Percentiles rank a stretch among this genome's conserved stretches.
Evolutionary conservation across 306 rosid species (phyloP).

Genomic region (Spatholobus suberectus): DNA sequence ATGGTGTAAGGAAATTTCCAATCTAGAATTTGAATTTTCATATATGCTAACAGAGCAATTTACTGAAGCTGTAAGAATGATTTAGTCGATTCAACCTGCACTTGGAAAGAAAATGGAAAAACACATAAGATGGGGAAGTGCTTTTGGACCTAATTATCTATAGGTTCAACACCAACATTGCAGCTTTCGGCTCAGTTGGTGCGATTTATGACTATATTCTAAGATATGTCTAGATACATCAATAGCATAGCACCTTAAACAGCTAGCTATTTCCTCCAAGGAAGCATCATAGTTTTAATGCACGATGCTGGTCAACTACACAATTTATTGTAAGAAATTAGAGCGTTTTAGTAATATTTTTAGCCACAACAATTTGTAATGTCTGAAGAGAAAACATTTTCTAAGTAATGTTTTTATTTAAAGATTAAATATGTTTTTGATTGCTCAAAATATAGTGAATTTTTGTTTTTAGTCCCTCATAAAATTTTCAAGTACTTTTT

Average conservation of each 20-base stretch:
- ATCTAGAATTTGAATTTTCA: not conserved
- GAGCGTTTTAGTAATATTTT: not conserved
- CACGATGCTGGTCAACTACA: not conserved
- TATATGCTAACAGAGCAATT: not conserved
- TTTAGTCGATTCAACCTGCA: not conserved
- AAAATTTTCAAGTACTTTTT: no score
- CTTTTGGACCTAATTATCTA: not conserved
- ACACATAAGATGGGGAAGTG: not conserved
- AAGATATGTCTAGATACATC: not conserved
- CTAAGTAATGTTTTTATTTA: not conserved
- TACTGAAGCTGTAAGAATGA: not conserved
- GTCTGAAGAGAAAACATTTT: not conserved
- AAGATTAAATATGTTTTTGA: no score
- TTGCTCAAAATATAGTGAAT: no score
- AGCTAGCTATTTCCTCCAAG: not conserved
- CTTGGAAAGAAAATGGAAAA: not conserved
- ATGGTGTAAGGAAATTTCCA: not conserved
- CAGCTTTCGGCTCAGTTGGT: not conserved
- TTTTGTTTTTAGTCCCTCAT: no score
- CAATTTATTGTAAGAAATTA: not conserved
- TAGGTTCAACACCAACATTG: not conserved
- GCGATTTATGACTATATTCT: not conserved
- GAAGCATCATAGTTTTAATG: not conserved
- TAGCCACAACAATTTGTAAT: not conserved
- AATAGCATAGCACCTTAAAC: not conserved